Evolutionary conservation across 2,329 filamentous ascomycete genomes (phyloP), one percentile per base, ranked within the genome.

Genomic region (Penicillium paneum): DNA sequence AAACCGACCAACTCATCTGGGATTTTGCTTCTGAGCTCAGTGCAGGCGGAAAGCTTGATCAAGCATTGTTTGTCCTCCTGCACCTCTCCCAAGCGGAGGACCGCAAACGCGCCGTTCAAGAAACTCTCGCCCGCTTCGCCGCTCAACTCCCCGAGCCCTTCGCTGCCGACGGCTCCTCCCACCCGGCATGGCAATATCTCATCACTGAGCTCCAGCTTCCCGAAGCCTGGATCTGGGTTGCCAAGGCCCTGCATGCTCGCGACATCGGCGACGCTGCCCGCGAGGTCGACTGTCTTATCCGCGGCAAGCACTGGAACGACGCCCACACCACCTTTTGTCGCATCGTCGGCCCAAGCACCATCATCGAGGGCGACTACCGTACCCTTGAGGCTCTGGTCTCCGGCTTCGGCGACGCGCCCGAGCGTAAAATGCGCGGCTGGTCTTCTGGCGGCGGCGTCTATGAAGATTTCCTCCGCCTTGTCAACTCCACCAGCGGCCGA

Each of bases 251-350:
- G 13, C 88, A 88, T 72, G 91, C 91, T 74, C 88, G 89, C 57
- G 86, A 86, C 54, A 84, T 82, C 65, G 84, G 85, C 59, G 85
- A 92, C 68, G 80, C 88, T 11, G 81, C 80, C 42, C 78, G 79
- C 5, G 90, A 96, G 71, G 89, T 93, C 10, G 81, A 87, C 51
- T 94, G 87, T 65, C 84, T 99, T 12, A 81, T 97, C 55, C 84
- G 85, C 45, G 93, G 91, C 2, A 82, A 83, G 36, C 85, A 89
- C 39, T 89, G 86, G 72, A 80, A 84, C 29, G 90, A 94, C 69
- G 94, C 94, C 0, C 94, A 97, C 73, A 83, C 85, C 28, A 90
- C 93, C 1, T 87, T 99, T 50, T 83, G 88, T 56, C 84, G 84
- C 59, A 82, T 88, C 60, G 91, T 97, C 29, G 94, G 90, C 0